Evolutionary conservation across 352 stramenopile genomes (phyloP), one percentile per base, ranked within the genome.

Genomic region (Phytophthora fragariaefolia): DNA sequence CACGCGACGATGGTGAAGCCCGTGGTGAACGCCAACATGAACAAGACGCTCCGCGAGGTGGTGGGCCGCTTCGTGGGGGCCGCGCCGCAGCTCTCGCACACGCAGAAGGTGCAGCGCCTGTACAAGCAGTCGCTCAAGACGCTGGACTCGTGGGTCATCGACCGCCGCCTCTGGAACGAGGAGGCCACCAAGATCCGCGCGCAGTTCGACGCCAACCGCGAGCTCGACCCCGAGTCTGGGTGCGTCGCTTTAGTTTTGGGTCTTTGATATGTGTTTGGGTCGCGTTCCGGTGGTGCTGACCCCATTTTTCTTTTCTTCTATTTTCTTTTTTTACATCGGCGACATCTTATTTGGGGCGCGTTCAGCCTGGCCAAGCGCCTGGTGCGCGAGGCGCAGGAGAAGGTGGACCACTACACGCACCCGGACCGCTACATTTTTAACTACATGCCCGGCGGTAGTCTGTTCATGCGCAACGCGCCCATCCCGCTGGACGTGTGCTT

Each of bases 381-480:
- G 48, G 77, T 98, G 62, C 75, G 96, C 57, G 94, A 98, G 66
- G 96, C 86, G 45, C 79, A 99, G 72, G 89, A 97, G 52, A 93
- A 99, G 80, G 68, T 99, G 45, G 91, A 90, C 57, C 77, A 97
- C 60, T 97, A 97, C 79, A 97, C 89, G 65, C 97, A 99, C 77
- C 97, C 97, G 36, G 97, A 99, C 83, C 91, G 85, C 49, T 99
- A 99, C 80, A 94, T 98, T 55, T 92, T 97, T 66, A 94, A 98
- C 66, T 98, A 98, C 87, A 99, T 99, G 97, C 98, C 98, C 8
- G 97, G 97, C 45, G 98, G 98, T 56, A 96, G 93, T 64, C 95
- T 98, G 55, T 99, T 99, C 80, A 99, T 99, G 97, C 91, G 98
- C 56, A 99, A 99, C 79, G 92, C 97, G 34, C 96, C 98, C 26